phyloP scores from a whole-genome alignment of 768 basidiomycete species.

The Gyrodon lividus region DNA sequence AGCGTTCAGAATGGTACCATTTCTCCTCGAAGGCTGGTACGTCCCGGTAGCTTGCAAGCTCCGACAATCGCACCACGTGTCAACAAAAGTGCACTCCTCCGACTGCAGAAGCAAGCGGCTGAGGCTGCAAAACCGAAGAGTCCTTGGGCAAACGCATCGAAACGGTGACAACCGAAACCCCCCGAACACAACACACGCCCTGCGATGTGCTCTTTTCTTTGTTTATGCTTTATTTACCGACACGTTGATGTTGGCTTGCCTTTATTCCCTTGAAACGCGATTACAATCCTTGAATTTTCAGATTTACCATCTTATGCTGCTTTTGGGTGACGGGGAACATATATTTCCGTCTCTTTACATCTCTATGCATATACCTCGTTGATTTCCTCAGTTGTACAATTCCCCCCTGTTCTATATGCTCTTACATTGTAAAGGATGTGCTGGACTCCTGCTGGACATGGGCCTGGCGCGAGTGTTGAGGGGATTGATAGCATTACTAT shows the following conservation, averaged over 20 bases:
- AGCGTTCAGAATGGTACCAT: slow-evolving; percentile 9
- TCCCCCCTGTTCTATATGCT: background rate
- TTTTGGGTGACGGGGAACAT: slow-evolving; percentile 15
- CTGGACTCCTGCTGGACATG: slow-evolving; percentile 15
- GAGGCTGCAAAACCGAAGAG: slow-evolving; percentile 34
- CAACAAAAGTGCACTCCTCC: slow-evolving; percentile 72
- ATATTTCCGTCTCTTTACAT: slow-evolving; percentile 2
- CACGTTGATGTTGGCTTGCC: slow-evolving; percentile 4
- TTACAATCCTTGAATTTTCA: slow-evolving; percentile 13
- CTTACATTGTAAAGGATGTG: slow-evolving; percentile 6
- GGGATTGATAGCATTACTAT: background rate
- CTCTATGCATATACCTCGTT: slow-evolving; percentile 14
- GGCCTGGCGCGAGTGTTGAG: slow-evolving; percentile 1
- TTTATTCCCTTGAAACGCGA: slow-evolving; percentile 14
- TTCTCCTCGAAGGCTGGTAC: slow-evolving; percentile 31
- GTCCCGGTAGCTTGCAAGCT: slow-evolving; percentile 53
- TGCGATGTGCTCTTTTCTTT: background rate
- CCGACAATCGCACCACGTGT: slow-evolving; percentile 67
- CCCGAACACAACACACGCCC: background rate
- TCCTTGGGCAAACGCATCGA: slow-evolving; percentile 32
- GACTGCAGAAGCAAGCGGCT: slow-evolving; percentile 61
- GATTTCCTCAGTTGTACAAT: slow-evolving; percentile 9
- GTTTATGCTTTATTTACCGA: slow-evolving; percentile 22
- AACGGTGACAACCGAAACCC: slow-evolving; percentile 14
- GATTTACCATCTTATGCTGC: slow-evolving; percentile 14